These are phyloP conservation scores for Psidium friedrichsthalianum DNA, from an alignment of 345 rosid species.

Conservation along the genomic window DNA sequence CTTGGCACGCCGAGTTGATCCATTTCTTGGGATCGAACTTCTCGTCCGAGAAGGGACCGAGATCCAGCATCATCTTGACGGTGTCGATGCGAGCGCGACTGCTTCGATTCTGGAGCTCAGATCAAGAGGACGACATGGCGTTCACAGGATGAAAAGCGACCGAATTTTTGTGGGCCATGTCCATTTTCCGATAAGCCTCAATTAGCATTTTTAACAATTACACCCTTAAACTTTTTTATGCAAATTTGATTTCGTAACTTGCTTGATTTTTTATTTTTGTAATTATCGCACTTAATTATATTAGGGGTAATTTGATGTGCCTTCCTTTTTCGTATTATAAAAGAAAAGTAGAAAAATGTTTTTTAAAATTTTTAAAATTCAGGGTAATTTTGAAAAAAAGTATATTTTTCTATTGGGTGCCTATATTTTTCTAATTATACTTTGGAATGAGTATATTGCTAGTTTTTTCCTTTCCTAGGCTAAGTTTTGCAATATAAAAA, in stretches of 20 bases:
- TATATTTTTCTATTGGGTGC: neutral
- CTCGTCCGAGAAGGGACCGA: slow-evolving; percentile 91
- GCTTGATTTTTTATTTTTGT: neutral
- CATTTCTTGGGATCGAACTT: slow-evolving; percentile 93
- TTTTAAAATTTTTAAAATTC: neutral
- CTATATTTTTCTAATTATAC: neutral
- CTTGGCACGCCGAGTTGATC: slow-evolving; percentile 77
- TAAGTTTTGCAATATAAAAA: neutral
- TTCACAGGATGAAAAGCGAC: neutral
- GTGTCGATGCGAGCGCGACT: neutral
- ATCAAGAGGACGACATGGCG: neutral
- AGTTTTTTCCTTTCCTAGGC: neutral
- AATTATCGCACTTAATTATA: neutral
- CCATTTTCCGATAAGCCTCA: neutral
- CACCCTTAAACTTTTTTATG: neutral
- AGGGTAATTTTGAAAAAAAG: neutral
- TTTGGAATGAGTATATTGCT: neutral
- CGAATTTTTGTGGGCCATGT: neutral
- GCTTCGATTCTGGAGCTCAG: slow-evolving; percentile 10
- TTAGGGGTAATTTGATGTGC: neutral
- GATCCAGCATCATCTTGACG: slow-evolving; percentile 62
- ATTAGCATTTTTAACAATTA: neutral
- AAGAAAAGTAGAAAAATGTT: neutral
- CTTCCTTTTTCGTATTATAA: neutral
- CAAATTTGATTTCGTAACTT: neutral